Evolutionary conservation across 345 rosid species (phyloP).

Genomic region (Gynandropsis gynandra): DNA sequence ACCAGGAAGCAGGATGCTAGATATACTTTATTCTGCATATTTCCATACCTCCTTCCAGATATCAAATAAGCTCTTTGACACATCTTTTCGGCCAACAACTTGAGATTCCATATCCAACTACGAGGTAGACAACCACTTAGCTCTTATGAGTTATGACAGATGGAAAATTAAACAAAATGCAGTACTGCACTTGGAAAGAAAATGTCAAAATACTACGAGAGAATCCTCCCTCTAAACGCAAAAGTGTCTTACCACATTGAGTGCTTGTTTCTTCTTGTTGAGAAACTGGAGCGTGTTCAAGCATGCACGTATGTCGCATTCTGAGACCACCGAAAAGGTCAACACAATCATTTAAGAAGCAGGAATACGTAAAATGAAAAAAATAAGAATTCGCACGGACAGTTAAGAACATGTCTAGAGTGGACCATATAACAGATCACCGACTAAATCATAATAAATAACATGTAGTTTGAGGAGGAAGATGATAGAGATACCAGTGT

Average conservation of each 20-base stretch:
- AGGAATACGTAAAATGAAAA: not conserved
- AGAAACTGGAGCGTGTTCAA: constrained; percentile 97
- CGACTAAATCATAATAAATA: constrained; percentile 2
- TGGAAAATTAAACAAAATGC: not conserved
- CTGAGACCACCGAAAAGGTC: constrained; percentile 37
- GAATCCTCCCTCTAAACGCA: constrained; percentile 6
- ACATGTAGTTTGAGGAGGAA: constrained; percentile 1
- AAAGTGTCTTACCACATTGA: constrained; percentile 60
- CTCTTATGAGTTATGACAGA: constrained; percentile 2
- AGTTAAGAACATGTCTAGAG: constrained; percentile 5
- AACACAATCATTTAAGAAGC: constrained; percentile 12
- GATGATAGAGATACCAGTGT: constrained; percentile 53
- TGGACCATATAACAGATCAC: constrained; percentile 2
- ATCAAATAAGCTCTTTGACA: constrained; percentile 75
- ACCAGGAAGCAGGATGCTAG: constrained; percentile 1
- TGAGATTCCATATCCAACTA: constrained; percentile 82
- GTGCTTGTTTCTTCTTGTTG: constrained; percentile 72
- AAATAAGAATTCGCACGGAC: constrained; percentile 6
- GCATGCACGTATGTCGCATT: constrained; percentile 90
- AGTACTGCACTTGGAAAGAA: not conserved
- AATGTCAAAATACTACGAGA: not conserved
- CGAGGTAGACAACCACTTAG: constrained; percentile 25
- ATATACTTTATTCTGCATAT: constrained; percentile 3
- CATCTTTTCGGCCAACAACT: constrained; percentile 86
- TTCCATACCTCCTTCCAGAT: constrained; percentile 87